Evolutionary conservation across 2,329 filamentous ascomycete species (phyloP).

Genomic region (Magnaporthiopsis poae): DNA sequence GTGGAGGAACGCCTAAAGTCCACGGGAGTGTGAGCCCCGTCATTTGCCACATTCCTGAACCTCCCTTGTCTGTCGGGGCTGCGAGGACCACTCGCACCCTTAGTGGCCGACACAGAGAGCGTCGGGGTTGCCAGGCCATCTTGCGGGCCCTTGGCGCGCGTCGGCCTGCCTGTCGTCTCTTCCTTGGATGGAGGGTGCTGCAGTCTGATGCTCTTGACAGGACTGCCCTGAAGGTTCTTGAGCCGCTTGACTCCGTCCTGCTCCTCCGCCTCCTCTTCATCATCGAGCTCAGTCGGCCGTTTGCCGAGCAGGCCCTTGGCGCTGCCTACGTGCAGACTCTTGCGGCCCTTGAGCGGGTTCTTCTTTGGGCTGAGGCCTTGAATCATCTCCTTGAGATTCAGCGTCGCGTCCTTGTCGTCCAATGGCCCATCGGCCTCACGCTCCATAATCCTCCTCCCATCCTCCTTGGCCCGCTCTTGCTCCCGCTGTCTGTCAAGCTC

Average conservation of each 20-base stretch:
- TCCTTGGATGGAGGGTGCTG: slow-evolving; percentile 59
- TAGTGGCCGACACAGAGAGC: slow-evolving; percentile 37
- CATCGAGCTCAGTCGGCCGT: slow-evolving; percentile 60
- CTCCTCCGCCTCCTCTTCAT: slow-evolving; percentile 51
- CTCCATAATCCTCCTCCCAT: slow-evolving; percentile 45
- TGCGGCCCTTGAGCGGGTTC: slow-evolving; percentile 54
- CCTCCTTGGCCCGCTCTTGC: slow-evolving; percentile 53
- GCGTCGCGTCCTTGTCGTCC: slow-evolving; percentile 51
- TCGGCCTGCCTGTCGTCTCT: slow-evolving; percentile 52
- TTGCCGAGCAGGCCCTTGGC: slow-evolving; percentile 66
- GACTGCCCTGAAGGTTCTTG: slow-evolving; percentile 62
- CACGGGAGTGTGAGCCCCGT: slow-evolving; percentile 24
- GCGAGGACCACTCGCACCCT: slow-evolving; percentile 28
- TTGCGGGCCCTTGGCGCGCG: slow-evolving; percentile 28
- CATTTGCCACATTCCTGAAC: slow-evolving; percentile 44
- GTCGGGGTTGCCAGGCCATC: slow-evolving; percentile 31
- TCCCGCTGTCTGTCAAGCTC: slow-evolving; percentile 54
- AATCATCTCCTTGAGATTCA: slow-evolving; percentile 68
- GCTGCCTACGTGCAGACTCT: slow-evolving; percentile 67
- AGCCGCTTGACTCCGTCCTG: slow-evolving; percentile 57
- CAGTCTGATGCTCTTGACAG: slow-evolving; percentile 64
- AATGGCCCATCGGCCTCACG: slow-evolving; percentile 38
- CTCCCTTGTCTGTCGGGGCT: slow-evolving; percentile 48
- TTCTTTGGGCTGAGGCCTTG: slow-evolving; percentile 69
- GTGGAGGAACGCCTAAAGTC: not conserved